Conservation (phyloP, 139 green algal genomes). For the Gonium pectorale region DNA sequence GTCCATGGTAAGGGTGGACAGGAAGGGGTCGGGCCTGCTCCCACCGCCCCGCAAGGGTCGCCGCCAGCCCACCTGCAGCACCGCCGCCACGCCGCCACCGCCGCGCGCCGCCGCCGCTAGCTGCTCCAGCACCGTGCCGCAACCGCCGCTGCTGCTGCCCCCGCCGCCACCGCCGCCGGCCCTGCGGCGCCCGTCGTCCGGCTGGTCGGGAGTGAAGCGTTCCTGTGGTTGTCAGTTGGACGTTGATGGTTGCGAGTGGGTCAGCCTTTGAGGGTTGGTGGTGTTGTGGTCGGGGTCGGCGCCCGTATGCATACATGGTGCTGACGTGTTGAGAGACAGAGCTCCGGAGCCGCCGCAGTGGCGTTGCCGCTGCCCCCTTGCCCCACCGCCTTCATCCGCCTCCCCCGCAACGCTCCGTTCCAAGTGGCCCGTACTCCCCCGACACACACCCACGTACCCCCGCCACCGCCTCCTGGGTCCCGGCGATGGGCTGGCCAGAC, state of each 20-base stretch:
- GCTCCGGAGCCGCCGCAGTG: too few relatives aligned
- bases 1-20: too few relatives aligned
- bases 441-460: constrained; percentile 1
- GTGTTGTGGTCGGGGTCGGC: too few relatives aligned
- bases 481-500: not conserved
- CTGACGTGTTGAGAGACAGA: too few relatives aligned
- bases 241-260: too few relatives aligned
- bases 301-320: too few relatives aligned
- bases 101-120: not conserved
- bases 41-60: too few relatives aligned
- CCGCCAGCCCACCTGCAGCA: constrained; percentile 13
- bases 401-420: not conserved
- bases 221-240: not conserved
- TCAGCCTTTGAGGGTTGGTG: too few relatives aligned
- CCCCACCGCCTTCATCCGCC: too few relatives aligned
- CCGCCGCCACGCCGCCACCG: not conserved
- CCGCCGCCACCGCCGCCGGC: not conserved
- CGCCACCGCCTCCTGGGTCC: constrained; percentile 30
- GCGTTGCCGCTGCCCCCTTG: too few relatives aligned
- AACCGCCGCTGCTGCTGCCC: too few relatives aligned
- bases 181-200: not conserved
- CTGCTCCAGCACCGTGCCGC: not conserved
- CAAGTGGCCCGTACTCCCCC: not conserved
- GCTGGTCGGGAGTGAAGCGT: constrained; percentile 6
- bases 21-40: too few relatives aligned